Base-by-base conservation (phyloP, 2,329 filamentous ascomycete genomes). In the Pseudogymnoascus verrucosus region DNA sequence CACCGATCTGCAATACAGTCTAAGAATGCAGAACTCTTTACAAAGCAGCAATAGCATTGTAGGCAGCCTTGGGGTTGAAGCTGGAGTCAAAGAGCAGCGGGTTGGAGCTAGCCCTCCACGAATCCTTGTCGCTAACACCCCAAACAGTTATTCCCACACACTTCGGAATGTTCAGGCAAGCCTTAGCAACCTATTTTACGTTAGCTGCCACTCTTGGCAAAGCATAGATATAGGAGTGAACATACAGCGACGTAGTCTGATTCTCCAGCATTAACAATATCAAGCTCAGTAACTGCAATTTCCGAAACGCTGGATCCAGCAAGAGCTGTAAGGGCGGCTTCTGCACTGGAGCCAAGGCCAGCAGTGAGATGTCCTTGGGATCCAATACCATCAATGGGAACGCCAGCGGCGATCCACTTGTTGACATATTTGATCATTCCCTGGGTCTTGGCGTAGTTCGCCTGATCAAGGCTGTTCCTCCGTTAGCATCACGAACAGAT, bases 271-370 rank as follows among this genome's bases (percentile, higher is more conserved):
- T 77, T 76, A 61, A 81, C 80, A 69, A 91, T 89, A 70, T 91
- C 88, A 21, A 89, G 78, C 76, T 89, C 86, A 1, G 86, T 89
- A 60, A 89, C 79, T 5, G 86, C 86, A 34, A 87, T 80, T 70
- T 89, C 85, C 4, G 67, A 60, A 23, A 57, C 51, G 51, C 51
- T 57, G 10, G n/a, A 19, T 19, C 51, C 51, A 21, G 54, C 74
- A 74, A 16, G 78, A 73, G 12, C 78, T 80, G 5, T 80, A 76
- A 10, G 71, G 74, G 34, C 51, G 5, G 5, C 51, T 21, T 57
- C 51, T 1, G 82, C 84, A 16, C 88, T 78, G 0, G 77, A 75
- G 69, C 80, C 76, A 64, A 89, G 76, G 19, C 84, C 82, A 10
- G 69, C 77, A 7, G 78, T 77, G 11, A 87, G 74, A 71, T 88